Base-by-base conservation (phyloP, 306 rosid species). In the Vigna reflexopilosa region DNA sequence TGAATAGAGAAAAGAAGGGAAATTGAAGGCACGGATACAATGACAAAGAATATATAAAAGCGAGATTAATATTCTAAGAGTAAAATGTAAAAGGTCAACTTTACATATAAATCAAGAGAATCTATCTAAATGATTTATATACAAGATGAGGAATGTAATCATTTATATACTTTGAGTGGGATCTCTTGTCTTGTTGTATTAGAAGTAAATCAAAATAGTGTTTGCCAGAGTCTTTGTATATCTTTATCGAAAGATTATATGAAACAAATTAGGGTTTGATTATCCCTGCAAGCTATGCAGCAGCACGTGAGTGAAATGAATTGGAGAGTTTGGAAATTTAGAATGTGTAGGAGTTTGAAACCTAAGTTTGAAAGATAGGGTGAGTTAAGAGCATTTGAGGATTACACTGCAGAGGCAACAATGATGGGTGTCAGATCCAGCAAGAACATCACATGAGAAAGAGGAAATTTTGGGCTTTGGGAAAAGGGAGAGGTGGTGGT, bases 381-480 rank as follows among this genome's bases (percentile, higher is more conserved):
- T 73, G 69, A 73, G 67, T 71, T 45, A 0, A 9, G 19, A 67
- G 40, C 28, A 69, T 55, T 86, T 57, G 73, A 36, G 88, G 83
- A 67, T 79, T 72, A 67, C 45, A 74, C 22, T 77, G 54, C 78
- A 76, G 85, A 82, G 87, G 82, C 85, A 78, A 77, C 79, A 87
- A 87, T 89, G 91, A 84, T 91, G 85, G 85, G 83, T 82, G 87
- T 87, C 93, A 91, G 90, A 89, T 75, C 78, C 78, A 83, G 54
- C 86, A 71, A 67, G 57, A 61, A 54, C 84, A 20, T 88, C 89
- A 73, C 90, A 75, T 82, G 87, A 87, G 14, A 78, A 42, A 73
- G 36, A 68, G 13, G 8, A 44, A 48, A 52, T 28, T 50, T 72
- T 58, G 71, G 75, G 78, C 32, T 75, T 76, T 75, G 77, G 50